Base-by-base conservation (phyloP, 306 rosid species). In the Glycine tomentella region DNA sequence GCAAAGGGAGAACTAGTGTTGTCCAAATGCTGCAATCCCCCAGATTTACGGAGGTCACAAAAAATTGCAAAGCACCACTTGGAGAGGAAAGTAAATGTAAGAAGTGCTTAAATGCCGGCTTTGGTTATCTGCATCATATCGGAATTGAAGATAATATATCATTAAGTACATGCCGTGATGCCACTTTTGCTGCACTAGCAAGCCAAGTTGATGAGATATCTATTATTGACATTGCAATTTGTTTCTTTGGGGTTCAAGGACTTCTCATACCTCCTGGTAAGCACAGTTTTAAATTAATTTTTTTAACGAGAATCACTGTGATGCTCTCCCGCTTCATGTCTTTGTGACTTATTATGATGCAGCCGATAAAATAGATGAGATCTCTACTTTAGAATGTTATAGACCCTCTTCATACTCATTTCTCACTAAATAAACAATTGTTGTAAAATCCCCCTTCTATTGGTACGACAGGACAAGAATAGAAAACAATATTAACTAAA, bases 201-300 rank as follows among this genome's bases (percentile, higher is more conserved):
- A 95, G 99, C 88, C 97, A 88, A 87, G 87, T 86, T 84, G 93
- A 89, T 84, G 79, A 75, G 61, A 69, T 57, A 62, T 88, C 94
- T 59, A 86, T 90, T 16, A 34, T 88, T 88, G 94, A 88, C 86
- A 88, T 90, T 68, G 99, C 98, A 55, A 88, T 83, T 84, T 95
- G 99, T 87, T 91, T 95, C 85, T 95, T 95, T 85, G 94, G 97
- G 59, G 92, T 93, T 85, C 94, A 89, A 87, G 97, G 92, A 70
- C 92, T 93, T 77, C 84, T 79, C 55, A 44, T 42, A 36, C 82
- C 87, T 79, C 89, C 89, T 81, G 96, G 98, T 93, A 90, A 67
- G 80, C 65, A 61, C 65, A 36, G 38, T 67, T 61, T 38, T 11
- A 51, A 51, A 84, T 58, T 50, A 38, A 6, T 31, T 15, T 49